These are phyloP conservation scores for Magnusiomyces suaveolens DNA, from an alignment of 1,139 yeast genomes.

Conservation along the genomic window DNA sequence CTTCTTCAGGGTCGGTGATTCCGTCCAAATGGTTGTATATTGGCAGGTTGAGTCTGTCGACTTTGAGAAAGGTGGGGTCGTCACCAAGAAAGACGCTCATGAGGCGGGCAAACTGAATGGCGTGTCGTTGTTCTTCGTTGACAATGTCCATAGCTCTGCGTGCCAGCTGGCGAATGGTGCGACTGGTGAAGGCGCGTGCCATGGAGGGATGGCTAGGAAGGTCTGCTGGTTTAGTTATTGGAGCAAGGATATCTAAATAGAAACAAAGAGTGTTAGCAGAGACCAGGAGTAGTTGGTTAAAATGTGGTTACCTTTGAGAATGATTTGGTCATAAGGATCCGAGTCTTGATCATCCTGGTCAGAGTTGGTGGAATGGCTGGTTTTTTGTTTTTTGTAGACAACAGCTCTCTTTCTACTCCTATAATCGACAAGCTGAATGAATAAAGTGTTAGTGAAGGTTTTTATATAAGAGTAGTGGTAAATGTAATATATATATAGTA, in stretches of 20 bases:
- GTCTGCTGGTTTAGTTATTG: conserved; percentile 74
- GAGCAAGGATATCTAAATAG: conserved; percentile 49
- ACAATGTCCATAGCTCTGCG: conserved; percentile 65
- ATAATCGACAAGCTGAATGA: conserved; percentile 25
- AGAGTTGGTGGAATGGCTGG: conserved; percentile 15
- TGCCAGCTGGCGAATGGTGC: conserved; percentile 48
- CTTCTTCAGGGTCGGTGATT: conserved; percentile 22
- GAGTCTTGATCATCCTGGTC: conserved; percentile 23
- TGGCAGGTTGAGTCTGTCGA: conserved; percentile 53
- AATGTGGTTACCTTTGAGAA: conserved; percentile 78
- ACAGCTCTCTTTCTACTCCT: conserved; percentile 31
- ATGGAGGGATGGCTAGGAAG: conserved; percentile 62
- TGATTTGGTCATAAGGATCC: conserved; percentile 25
- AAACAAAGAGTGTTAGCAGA: conserved; percentile 33
- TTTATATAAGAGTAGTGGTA: no score
- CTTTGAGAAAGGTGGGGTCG: conserved; percentile 59
- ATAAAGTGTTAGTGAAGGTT: no score
- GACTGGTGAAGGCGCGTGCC: conserved; percentile 50
- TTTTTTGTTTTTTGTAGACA: conserved; percentile 25
- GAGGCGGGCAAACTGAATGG: conserved; percentile 58
- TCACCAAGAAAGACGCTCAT: conserved; percentile 80
- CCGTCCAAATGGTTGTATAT: conserved; percentile 54
- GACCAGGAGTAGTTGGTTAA: conserved; percentile 40
- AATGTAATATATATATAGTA: no score
- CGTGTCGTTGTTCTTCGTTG: conserved; percentile 68